Evolutionary conservation across 768 basidiomycete species (phyloP), one percentile per base, ranked within the genome.

Genomic region (Mycena capillaripes): DNA sequence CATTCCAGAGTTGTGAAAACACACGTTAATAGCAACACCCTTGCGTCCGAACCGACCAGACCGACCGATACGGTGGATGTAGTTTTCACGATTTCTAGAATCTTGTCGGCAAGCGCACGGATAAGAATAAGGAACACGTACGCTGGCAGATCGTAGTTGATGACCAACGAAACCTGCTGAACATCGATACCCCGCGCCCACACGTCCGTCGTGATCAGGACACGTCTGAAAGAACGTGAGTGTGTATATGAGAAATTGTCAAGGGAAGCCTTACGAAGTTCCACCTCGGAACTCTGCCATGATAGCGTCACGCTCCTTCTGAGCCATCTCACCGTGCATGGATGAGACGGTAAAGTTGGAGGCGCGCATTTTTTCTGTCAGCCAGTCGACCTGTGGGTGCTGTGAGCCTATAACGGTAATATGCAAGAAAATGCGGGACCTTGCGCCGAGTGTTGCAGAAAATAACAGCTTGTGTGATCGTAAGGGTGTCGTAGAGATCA

Each of bases 111-210:
- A 67, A 58, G 50, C 16, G 46, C 55, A 73, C 70, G 65, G 50
- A 46, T 53, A 17, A 29, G 52, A 38, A 58, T 38, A 57, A 72
- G 65, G 17, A 74, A 56, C 58, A 86, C 91, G 76, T 88, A 96
- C 93, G 95, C 93, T 66, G 95, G 97, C 63, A 98, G 89, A 81
- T 98, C 97, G 80, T 97, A 97, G 84, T 97, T 98, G 80, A 98
- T 97, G 78, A 98, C 97, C 68, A 98, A 87, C 52, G 97, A 98
- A 65, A 99, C 97, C 82, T 98, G 97, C 78, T 97, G 96, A 23
- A 99, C 97, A 81, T 99, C 97, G 80, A 99, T 98, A 78, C 97
- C 97, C 78, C 97, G 93, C 53, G 97, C 97, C 95, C 96, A 97
- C 64, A 97, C 95, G 80, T 97, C 97, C 34, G 97, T 98, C 32